Base-by-base conservation (phyloP, 208 protist species). In the Leishmania martiniquensis region DNA sequence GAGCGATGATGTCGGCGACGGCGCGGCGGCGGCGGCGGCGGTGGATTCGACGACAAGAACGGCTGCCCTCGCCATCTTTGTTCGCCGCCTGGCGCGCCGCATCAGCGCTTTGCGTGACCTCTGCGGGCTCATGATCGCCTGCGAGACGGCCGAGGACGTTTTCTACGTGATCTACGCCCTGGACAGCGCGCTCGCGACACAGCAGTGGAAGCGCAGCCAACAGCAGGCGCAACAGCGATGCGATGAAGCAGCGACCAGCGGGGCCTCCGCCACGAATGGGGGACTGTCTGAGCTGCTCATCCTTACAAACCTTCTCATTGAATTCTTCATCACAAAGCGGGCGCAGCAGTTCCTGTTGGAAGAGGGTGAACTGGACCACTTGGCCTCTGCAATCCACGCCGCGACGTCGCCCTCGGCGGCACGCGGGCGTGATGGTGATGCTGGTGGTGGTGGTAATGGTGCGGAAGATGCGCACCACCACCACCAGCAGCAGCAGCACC, bases 81-180 rank as follows among this genome's bases (percentile, higher is more conserved):
- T 78, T 0, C 75, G 76, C 17, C 81, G 81, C 37, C 73, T 85
- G 7, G 73, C 76, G 7, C 81, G 76, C 10, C 80, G 81, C 47
- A 81, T 87, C 9, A 77, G 80, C n/a, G 82, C 81, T 15, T 68
- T 95, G 67, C 89, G 87, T 29, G 88, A 93, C 67, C 34, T 92
- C 9, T 88, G 91, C 49, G 84, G 80, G 42, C 44, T 93, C 22
- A 72, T 91, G 54, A 82, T 91, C 39, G 55, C 70, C 63, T 93
- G 84, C 54, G 77, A 76, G 10, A 90, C 84, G 3, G 79, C 83
- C 55, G 76, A 89, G 32, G 87, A 95, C 62, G 76, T 95, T 0
- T 73, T 95, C 42, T 89, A 87, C 78, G 49, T 91, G 5, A 15
- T 92, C 20, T 80, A 76, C 42, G 77, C 80, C 0, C 44, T 95